These are phyloP conservation scores for Eucalyptus regnans DNA, from an alignment of 345 rosid species.

Conservation along the genomic window DNA sequence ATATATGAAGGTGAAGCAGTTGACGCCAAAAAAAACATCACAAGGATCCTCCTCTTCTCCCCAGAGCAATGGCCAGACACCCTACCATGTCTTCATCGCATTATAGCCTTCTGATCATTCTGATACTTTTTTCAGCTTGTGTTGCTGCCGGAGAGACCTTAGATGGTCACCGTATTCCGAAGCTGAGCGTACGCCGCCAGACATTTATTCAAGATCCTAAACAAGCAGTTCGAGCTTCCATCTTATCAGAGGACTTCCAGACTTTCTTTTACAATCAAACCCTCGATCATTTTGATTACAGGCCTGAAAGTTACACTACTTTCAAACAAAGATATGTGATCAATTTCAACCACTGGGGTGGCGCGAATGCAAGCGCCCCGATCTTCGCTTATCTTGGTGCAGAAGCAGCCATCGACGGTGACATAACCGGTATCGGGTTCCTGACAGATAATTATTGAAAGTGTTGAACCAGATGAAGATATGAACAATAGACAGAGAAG, in stretches of 20 bases:
- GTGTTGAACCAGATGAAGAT: too few relatives aligned
- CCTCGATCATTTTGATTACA: constrained; percentile 47
- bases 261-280: constrained; percentile 21
- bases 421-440: constrained; percentile 4
- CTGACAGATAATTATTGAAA: too few relatives aligned
- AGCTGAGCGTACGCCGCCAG: not conserved
- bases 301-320: constrained; percentile 33
- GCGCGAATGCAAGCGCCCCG: constrained; percentile 27
- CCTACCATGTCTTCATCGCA: not conserved
- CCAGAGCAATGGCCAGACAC: not conserved
- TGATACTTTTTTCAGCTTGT: not conserved
- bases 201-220: not conserved
- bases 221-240: not conserved
- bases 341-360: constrained; percentile 35
- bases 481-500: too few relatives aligned
- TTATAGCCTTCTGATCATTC: not conserved
- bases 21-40: not conserved
- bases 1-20: not conserved
- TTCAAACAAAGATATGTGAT: constrained; percentile 38
- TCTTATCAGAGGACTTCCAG: not conserved
- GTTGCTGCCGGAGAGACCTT: not conserved
- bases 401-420: constrained; percentile 16
- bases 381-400: constrained; percentile 38
- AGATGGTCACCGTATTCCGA: not conserved
- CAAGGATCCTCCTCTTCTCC: not conserved